Evolutionary conservation across 2,329 filamentous ascomycete genomes (phyloP).

Genomic region (Alternaria brassicicola): DNA sequence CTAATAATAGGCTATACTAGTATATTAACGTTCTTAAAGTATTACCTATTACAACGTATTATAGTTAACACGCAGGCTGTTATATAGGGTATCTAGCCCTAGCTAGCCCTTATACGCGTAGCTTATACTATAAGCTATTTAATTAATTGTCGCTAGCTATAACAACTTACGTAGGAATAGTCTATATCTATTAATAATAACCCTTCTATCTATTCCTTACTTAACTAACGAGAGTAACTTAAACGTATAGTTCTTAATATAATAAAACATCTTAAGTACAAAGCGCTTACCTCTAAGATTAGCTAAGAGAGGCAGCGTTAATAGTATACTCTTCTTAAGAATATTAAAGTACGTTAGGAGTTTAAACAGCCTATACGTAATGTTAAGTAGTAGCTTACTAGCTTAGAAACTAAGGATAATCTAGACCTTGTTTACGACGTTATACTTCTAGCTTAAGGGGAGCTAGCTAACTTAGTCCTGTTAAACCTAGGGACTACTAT

Average conservation of each 20-base stretch:
- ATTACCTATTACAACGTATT: conserved; percentile 19
- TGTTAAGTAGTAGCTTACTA: conserved; percentile 26
- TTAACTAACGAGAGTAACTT: conserved; percentile 17
- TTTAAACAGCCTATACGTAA: conserved; percentile 17
- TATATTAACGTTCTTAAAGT: conserved; percentile 1
- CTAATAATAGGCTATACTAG: conserved; percentile 35
- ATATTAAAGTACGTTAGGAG: conserved; percentile 7
- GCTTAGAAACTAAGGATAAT: conserved; percentile 13
- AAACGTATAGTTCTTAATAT: conserved; percentile 16
- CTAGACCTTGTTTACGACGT: conserved; percentile 1
- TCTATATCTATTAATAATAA: conserved; percentile 22
- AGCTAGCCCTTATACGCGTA: conserved; percentile 17
- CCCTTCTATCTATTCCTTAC: conserved; percentile 14
- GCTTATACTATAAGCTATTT: conserved; percentile 28
- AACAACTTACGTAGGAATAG: conserved; percentile 19
- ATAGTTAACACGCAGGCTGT: conserved; percentile 23
- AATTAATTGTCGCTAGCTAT: conserved; percentile 19
- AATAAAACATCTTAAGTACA: conserved; percentile 22
- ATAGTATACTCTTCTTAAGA: background rate
- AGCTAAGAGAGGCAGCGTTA: conserved; percentile 16
- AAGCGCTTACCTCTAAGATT: conserved; percentile 20
- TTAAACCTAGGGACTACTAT: conserved; percentile 1
- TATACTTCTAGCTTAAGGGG: conserved; percentile 13
- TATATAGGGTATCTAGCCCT: conserved; percentile 15
- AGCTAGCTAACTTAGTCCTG: conserved; percentile 3